Base-by-base conservation (phyloP, 352 stramenopile species). In the Phytophthora crassamura region DNA sequence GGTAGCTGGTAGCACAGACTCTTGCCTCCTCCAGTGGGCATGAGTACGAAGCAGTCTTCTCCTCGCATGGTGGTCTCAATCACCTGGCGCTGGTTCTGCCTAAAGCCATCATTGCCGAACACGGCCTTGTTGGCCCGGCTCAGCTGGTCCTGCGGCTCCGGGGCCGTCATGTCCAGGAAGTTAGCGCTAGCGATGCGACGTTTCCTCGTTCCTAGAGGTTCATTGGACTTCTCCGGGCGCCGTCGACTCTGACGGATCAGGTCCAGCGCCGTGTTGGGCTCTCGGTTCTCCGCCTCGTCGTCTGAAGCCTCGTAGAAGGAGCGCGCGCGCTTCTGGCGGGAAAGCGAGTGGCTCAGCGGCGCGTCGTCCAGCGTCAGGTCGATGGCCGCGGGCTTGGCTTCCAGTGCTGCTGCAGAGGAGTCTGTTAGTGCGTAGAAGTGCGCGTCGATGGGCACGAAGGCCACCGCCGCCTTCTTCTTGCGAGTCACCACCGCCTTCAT, bases 21-120 rank as follows among this genome's bases (percentile, higher is more conserved):
- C 70, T 96, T 97, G 62, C 89, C 89, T n/a, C 88, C 89, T 45
- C 89, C 90, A 18, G 95, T 98, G 46, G 92, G 89, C 95, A 98
- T 98, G 35, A 98, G 79, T 56, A 98, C 89, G 72, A 99, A 98
- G 41, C 78, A 91, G 80, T 98, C 93, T 41, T 97, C 64, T 20
- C 85, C 84, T 32, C 71, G 75, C 62, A 99, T 88, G 28, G 94
- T 98, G 15, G 83, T 77, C 62, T 98, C 85, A 22, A 99, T 97
- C 40, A 98, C 94, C 42, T 90, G 67, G 10, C 89, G 68, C 84
- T 99, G 96, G 76, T 98, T 91, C 60, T 89, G 82, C 28, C 96
- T 84, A 77, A 98, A 99, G 20, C 67, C 59, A 42, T 74, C 46
- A 60, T 94, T 94, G 7, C 84, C 80, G 47, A 94, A 94, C 12